Percentiles rank a stretch among this genome's conserved stretches.
phyloP scores from a whole-genome alignment of 2,329 filamentous ascomycete species.

The Fusarium denticulatum region DNA sequence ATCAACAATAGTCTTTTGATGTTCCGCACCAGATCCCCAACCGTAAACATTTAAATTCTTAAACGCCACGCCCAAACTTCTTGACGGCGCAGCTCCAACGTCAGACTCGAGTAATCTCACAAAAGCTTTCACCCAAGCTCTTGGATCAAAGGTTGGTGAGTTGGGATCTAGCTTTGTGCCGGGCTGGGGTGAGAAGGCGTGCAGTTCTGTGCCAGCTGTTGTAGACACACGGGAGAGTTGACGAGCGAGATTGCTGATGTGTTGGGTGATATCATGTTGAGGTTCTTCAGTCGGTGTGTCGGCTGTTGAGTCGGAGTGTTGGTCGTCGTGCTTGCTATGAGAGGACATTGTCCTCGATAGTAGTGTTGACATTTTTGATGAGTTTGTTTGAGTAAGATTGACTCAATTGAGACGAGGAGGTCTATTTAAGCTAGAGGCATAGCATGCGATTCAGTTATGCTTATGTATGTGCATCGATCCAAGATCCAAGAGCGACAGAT shows the following conservation, averaged over 20 bases:
- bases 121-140: slow-evolving; percentile 42
- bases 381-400: background rate
- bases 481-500: background rate
- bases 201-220: slow-evolving; percentile 20
- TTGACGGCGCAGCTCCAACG: slow-evolving; percentile 30
- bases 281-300: background rate
- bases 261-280: background rate
- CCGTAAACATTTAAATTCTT: slow-evolving; percentile 42
- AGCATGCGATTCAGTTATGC: background rate
- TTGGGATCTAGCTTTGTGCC: slow-evolving; percentile 39
- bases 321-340: background rate
- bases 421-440: background rate
- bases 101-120: slow-evolving; percentile 42
- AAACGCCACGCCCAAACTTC: slow-evolving; percentile 44
- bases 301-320: slow-evolving; percentile 10
- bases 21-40: slow-evolving; percentile 36
- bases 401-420: background rate
- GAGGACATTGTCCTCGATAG: background rate
- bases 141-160: slow-evolving; percentile 41
- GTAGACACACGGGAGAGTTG: slow-evolving; percentile 22
- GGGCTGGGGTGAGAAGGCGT: slow-evolving; percentile 33
- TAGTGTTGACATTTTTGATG: background rate
- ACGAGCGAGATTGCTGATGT: slow-evolving; percentile 26
- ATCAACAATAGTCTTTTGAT: slow-evolving; percentile 41
- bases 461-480: background rate